phyloP scores from a whole-genome alignment of 2,329 filamentous ascomycete species.

The Colletotrichum sp. region DNA sequence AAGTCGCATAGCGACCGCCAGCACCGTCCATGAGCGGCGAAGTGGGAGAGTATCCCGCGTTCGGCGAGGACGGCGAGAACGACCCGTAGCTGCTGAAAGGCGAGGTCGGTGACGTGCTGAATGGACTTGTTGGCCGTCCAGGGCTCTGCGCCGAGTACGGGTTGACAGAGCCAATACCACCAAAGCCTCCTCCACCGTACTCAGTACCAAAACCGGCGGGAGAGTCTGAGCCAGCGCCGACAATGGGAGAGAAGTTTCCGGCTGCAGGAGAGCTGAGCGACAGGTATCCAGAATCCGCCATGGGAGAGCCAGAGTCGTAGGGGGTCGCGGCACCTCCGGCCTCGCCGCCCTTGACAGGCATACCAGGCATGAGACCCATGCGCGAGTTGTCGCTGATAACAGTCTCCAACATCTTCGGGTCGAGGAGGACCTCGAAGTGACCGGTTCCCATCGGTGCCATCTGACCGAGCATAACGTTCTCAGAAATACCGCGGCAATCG shows the following conservation, averaged over 20 bases:
- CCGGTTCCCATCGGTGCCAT: conserved; percentile 97
- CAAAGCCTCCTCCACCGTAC: conserved; percentile 56
- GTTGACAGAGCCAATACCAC: conserved; percentile 59
- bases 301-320: conserved; percentile 87
- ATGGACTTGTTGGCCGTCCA: conserved; percentile 70
- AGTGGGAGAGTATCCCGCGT: conserved; percentile 77
- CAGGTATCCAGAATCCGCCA: conserved; percentile 73
- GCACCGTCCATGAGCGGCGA: conserved; percentile 68
- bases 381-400: conserved; percentile 92
- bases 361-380: conserved; percentile 80
- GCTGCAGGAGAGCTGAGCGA: conserved; percentile 64
- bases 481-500: conserved; percentile 96
- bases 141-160: conserved; percentile 73
- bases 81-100: conserved; percentile 64
- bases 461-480: conserved; percentile 98
- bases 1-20: conserved; percentile 58
- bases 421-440: conserved; percentile 91
- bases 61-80: conserved; percentile 81
- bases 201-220: conserved; percentile 70
- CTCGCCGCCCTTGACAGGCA: conserved; percentile 76
- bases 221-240: conserved; percentile 74
- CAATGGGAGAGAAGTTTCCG: conserved; percentile 79
- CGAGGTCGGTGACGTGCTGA: conserved; percentile 73
- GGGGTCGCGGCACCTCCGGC: conserved; percentile 89
- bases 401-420: conserved; percentile 94